phyloP scores from a whole-genome alignment of 768 basidiomycete species.

The Tricholomella constricta region DNA sequence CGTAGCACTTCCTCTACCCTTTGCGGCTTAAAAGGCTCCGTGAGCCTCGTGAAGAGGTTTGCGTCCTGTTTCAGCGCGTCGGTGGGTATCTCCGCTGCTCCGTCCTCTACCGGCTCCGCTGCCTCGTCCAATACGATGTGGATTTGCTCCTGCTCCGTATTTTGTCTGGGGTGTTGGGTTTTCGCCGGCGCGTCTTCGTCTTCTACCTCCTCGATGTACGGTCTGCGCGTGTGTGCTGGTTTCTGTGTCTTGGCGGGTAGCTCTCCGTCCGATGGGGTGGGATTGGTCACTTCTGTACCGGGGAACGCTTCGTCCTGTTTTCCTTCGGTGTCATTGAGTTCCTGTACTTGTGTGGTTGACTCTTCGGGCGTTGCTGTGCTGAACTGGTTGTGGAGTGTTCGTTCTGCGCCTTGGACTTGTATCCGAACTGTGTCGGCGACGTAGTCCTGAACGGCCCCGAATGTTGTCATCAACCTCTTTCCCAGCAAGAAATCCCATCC shows the following conservation, averaged over 20 bases:
- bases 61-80: not conserved
- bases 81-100: not conserved
- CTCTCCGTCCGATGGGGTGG: too few relatives aligned
- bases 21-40: slow-evolving; percentile 26
- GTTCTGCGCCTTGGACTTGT: not conserved
- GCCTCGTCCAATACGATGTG: not conserved
- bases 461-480: slow-evolving; percentile 26
- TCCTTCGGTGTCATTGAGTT: too few relatives aligned
- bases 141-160: too few relatives aligned
- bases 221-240: too few relatives aligned
- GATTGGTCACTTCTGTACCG: too few relatives aligned
- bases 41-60: slow-evolving; percentile 20
- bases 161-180: too few relatives aligned
- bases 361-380: not conserved
- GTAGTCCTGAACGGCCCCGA: slow-evolving; percentile 29
- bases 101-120: not conserved
- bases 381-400: not conserved
- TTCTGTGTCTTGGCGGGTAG: not conserved
- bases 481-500: slow-evolving; percentile 30
- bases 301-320: too few relatives aligned
- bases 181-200: too few relatives aligned
- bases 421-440: slow-evolving; percentile 10
- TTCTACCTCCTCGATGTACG: too few relatives aligned
- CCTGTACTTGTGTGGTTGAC: too few relatives aligned
- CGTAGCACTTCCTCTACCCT: slow-evolving; percentile 20